Conservation (phyloP, 225 moss, liverwort and hornwort genomes). For the Bryoerythrophyllum caledonicum region DNA sequence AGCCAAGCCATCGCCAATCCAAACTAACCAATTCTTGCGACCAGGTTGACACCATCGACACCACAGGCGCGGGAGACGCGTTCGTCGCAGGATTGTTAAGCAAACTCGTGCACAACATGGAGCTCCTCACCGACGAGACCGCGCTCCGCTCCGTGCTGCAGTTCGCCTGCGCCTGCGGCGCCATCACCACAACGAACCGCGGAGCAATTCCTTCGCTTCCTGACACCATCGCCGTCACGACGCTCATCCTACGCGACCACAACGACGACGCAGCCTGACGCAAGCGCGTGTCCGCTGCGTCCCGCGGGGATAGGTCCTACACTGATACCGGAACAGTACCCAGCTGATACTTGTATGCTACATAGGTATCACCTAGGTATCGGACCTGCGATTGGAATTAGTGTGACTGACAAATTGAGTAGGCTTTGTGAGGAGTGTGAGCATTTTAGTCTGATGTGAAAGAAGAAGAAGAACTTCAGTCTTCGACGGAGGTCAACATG, state of each 20-base stretch:
- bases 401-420: too few species aligned
- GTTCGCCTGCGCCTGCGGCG: constrained; percentile 79
- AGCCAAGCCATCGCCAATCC: not conserved
- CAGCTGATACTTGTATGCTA: too few species aligned
- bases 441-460: too few species aligned
- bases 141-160: constrained; percentile 42
- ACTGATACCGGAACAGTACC: too few species aligned
- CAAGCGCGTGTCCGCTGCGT: not conserved
- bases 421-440: too few species aligned
- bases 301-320: not conserved
- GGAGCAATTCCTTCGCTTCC: constrained; percentile 81
- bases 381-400: too few species aligned
- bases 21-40: too few species aligned
- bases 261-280: not conserved
- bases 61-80: constrained; percentile 46
- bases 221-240: constrained; percentile 38
- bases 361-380: too few species aligned
- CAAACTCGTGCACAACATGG: constrained; percentile 34
- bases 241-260: not conserved
- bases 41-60: constrained; percentile 36
- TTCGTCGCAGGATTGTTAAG: constrained; percentile 47
- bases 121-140: constrained; percentile 22
- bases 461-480: too few species aligned
- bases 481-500: too few species aligned
- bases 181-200: constrained; percentile 68